Conservation (phyloP, 2,329 filamentous ascomycete species). For the Epichloe hybrida region DNA sequence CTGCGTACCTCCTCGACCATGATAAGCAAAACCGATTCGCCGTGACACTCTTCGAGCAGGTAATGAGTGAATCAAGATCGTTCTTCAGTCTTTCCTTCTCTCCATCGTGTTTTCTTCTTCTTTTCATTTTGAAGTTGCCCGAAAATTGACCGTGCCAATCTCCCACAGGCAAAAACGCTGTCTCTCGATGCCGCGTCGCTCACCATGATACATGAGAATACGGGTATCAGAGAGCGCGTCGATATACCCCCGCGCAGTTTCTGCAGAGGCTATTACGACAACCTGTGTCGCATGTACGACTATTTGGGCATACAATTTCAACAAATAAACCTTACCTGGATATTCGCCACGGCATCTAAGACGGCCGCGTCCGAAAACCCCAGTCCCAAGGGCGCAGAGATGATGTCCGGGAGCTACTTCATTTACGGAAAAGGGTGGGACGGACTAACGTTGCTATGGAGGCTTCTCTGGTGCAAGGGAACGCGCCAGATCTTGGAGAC, state of each 20-base stretch:
- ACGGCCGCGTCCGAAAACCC: not conserved
- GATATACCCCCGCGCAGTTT: constrained; percentile 26
- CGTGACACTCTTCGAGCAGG: constrained; percentile 26
- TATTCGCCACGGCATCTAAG: constrained; percentile 27
- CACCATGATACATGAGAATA: constrained; percentile 18
- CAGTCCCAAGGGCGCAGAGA: constrained; percentile 6
- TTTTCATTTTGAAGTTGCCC: too few species aligned
- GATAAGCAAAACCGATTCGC: constrained; percentile 18
- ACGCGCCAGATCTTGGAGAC: constrained; percentile 29
- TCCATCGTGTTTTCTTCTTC: too few species aligned
- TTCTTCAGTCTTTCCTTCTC: too few species aligned
- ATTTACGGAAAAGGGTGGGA: constrained; percentile 42
- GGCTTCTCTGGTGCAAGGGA: constrained; percentile 20
- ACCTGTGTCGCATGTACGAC: constrained; percentile 42
- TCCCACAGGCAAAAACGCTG: constrained; percentile 17
- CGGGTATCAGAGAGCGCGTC: constrained; percentile 19
- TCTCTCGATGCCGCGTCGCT: constrained; percentile 27
- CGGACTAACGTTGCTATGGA: constrained; percentile 28
- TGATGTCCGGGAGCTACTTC: constrained; percentile 28
- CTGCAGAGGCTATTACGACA: constrained; percentile 35
- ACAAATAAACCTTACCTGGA: constrained; percentile 38
- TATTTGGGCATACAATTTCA: constrained; percentile 36
- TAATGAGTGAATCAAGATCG: constrained; percentile 5
- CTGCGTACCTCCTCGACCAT: constrained; percentile 21
- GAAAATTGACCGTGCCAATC: not conserved